Conservation (phyloP, 805 yeast genomes). For the Saccharomycopsis sp. region DNA sequence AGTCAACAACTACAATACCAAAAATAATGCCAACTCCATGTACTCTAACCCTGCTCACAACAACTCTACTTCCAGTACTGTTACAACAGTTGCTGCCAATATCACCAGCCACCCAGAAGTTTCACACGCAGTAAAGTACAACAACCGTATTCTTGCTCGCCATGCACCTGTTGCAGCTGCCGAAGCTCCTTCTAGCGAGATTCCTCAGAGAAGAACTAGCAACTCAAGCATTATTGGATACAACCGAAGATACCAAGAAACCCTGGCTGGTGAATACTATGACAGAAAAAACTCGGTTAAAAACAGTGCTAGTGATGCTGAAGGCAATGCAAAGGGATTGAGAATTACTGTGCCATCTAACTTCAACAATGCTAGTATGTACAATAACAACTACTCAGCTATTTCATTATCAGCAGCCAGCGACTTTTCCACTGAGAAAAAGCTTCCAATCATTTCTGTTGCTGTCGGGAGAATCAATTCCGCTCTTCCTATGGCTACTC, state of each 20-base stretch:
- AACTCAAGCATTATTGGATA: background rate
- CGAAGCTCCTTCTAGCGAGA: background rate
- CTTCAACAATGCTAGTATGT: background rate
- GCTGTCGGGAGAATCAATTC: background rate
- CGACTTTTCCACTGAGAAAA: background rate
- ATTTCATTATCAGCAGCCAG: constrained; percentile 1
- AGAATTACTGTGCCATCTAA: background rate
- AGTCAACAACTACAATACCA: background rate
- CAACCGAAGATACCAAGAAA: background rate
- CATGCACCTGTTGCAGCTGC: background rate
- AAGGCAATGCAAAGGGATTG: background rate
- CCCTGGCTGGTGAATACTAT: background rate
- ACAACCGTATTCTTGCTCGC: constrained; percentile 5
- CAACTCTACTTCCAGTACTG: background rate
- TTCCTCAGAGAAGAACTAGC: background rate
- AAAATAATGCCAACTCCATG: background rate
- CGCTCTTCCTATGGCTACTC: background rate
- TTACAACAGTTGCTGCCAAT: constrained; percentile 4
- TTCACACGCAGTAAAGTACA: constrained; percentile 7
- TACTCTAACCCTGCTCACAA: background rate
- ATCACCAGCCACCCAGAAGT: background rate
- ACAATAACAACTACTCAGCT: background rate
- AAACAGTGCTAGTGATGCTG: background rate
- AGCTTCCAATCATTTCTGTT: background rate
- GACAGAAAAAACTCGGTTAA: background rate